Evolutionary conservation across 2,329 filamentous ascomycete genomes (phyloP), one percentile per base, ranked within the genome.

Genomic region (Zymoseptoria pseudotritici): DNA sequence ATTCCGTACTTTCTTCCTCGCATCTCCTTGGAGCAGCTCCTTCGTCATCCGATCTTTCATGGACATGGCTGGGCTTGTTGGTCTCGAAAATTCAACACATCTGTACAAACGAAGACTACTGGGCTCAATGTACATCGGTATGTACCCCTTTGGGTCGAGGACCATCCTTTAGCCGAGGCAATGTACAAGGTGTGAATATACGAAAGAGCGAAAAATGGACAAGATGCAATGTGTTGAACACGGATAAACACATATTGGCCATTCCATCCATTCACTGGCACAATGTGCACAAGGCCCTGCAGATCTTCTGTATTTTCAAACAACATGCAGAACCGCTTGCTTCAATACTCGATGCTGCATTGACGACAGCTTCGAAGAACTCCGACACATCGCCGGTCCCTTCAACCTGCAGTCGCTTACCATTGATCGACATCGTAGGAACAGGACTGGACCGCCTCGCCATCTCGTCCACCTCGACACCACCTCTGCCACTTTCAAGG

Each of bases 341-440:
- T 10, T 36, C 31, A 11, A 36, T 13, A 4, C 5, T 3, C 36
- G 36, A 42, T 13, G 36, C 36, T 24, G 22, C 22, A 5, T n/a
- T 51, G 13, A 24, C 9, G 1, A 51, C 9, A 51, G 50, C 50
- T 10, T 51, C 50, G 7, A 21, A 51, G 19, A 10, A 65, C 31
- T 65, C 63, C 17, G 55, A 54, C 1, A 57, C 24, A 50, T 66
- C 63, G 11, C 53, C 61, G 10, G 63, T 63, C 22, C 61, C 63
- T 53, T 65, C 65, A 24, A 61, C 56, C 11, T 60, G 46, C 20
- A 63, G 21, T 13, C 58, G 49, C n/a, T 54, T 55, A 36, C 60
- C 63, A 52, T 61, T 59, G 54, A 81, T 80, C 67, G 79, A 77
- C 66, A 65, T 58, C 2, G 61, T 61, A 1, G 64, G 65, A 13